phyloP scores from a whole-genome alignment of 1,284 basidiomycete species.

The Ceratobasidium sp. region DNA sequence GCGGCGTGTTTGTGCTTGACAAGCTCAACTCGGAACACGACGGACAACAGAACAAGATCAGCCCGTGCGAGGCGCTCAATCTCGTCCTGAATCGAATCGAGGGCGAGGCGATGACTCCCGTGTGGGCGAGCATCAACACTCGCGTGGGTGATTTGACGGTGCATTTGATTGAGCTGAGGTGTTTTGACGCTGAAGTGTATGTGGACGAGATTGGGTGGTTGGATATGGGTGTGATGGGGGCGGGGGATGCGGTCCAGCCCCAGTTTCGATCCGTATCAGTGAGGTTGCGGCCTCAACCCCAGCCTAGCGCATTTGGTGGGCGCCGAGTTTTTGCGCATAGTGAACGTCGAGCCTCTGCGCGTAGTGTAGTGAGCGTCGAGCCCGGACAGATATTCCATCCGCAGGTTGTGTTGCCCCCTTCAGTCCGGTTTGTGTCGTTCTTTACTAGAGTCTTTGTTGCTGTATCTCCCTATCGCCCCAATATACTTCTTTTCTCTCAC shows the following conservation, averaged over 20 bases:
- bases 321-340: no score
- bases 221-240: slow-evolving; percentile 72
- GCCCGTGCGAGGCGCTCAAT: slow-evolving; percentile 88
- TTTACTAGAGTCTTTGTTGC: no score
- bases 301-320: no score
- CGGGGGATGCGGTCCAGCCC: neutral
- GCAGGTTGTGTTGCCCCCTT: no score
- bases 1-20: slow-evolving; percentile 80
- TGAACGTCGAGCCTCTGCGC: no score
- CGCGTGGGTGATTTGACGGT: slow-evolving; percentile 90
- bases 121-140: slow-evolving; percentile 93
- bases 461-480: no score
- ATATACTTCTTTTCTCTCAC: no score
- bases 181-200: slow-evolving; percentile 96
- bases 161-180: slow-evolving; percentile 83
- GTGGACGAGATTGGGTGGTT: slow-evolving; percentile 87
- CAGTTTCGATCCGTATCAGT: no score
- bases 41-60: slow-evolving; percentile 53
- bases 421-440: no score
- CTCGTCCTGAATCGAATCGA: slow-evolving; percentile 90
- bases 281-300: no score
- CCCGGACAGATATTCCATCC: no score
- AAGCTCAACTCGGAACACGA: slow-evolving; percentile 55
- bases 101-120: slow-evolving; percentile 87
- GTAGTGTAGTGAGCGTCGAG: no score